These are phyloP conservation scores for Trypanosoma mega DNA, from an alignment of 208 protist species.

Conservation along the genomic window DNA sequence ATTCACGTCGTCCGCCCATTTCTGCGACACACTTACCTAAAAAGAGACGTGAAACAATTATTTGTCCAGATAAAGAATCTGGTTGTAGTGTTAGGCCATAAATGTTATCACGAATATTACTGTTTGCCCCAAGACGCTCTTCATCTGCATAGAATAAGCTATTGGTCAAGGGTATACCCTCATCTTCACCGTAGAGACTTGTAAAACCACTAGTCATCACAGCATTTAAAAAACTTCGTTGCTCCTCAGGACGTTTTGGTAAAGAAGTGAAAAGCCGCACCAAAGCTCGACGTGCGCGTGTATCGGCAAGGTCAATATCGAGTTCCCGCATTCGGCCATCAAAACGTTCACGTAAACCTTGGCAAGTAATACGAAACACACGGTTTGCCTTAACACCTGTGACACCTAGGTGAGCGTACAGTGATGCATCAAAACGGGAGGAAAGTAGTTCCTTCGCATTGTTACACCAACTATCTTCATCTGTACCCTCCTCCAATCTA, in stretches of 20 bases:
- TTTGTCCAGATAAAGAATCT: slow-evolving; percentile 30
- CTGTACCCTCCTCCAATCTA: slow-evolving; percentile 71
- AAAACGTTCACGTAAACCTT: slow-evolving; percentile 78
- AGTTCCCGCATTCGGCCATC: slow-evolving; percentile 72
- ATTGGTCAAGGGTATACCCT: slow-evolving; percentile 87
- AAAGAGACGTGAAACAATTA: slow-evolving; percentile 59
- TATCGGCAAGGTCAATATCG: slow-evolving; percentile 74
- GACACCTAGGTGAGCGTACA: slow-evolving; percentile 65
- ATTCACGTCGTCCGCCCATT: slow-evolving; percentile 31
- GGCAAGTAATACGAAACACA: slow-evolving; percentile 82
- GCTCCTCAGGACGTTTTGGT: slow-evolving; percentile 27
- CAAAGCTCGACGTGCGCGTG: slow-evolving; percentile 52
- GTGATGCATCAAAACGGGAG: slow-evolving; percentile 52
- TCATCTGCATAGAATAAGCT: slow-evolving; percentile 86
- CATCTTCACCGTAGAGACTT: slow-evolving; percentile 22
- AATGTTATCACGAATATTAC: slow-evolving; percentile 26
- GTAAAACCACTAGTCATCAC: slow-evolving; percentile 40
- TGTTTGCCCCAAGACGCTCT: slow-evolving; percentile 42
- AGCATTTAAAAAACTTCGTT: slow-evolving; percentile 51
- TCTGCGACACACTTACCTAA: slow-evolving; percentile 58
- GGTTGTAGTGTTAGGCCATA: slow-evolving; percentile 22
- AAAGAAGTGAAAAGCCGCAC: slow-evolving; percentile 84
- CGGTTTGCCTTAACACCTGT: slow-evolving; percentile 55
- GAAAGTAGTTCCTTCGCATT: slow-evolving; percentile 62
- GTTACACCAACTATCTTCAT: slow-evolving; percentile 61